Evolutionary conservation across 495 filamentous ascomycete genomes (phyloP), one percentile per base, ranked within the genome.

Genomic region (Penicillium silybi): DNA sequence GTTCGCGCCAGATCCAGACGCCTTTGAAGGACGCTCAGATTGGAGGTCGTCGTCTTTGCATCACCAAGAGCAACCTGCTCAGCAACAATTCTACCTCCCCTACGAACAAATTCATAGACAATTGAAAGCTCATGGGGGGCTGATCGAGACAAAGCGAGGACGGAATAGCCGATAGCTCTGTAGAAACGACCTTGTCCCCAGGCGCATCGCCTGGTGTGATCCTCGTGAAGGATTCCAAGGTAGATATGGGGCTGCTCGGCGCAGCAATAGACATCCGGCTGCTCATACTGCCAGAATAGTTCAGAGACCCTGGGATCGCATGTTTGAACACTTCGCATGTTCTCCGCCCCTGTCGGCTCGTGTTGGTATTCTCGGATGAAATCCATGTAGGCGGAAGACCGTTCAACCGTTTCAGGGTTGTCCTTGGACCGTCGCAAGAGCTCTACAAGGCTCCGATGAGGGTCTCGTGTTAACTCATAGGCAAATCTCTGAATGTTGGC

Each of bases 151-250:
- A 64, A 26, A 53, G 82, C 80, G 42, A 86, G 57, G 26, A 82
- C 42, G 0, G 77, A 76, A 55, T 89, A 91, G 1, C 76, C 85
- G 20, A 89, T 57, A 18, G 67, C 61, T 16, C 87, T 72, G 26
- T 81, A 63, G 0, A 43, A 19, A 13, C 73, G 75, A 46, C 83
- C 84, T 11, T 74, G 54, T 46, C 74, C 74, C 88, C 88, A 92
- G 3, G 83, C 82, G 53, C 81, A 87, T 34, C 74, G 74, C 34
- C 81, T 73, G 6, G 69, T 46, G 32, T 78, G 79, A 52, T 77
- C 83, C 50, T 89, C 85, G 13, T 79, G 62, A 1, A 87, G 57
- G 26, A 79, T 66, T 0, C 82, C 78, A 7, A 89, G 73, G 51
- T 83, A 88, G 32, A 87, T 73, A 35, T 73, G 65, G 7, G 63